A percentile compares a stretch with the other conserved stretches of the same genome.
phyloP scores from a whole-genome alignment of 768 basidiomycete species.

The Glaciozyma antarctica region DNA sequence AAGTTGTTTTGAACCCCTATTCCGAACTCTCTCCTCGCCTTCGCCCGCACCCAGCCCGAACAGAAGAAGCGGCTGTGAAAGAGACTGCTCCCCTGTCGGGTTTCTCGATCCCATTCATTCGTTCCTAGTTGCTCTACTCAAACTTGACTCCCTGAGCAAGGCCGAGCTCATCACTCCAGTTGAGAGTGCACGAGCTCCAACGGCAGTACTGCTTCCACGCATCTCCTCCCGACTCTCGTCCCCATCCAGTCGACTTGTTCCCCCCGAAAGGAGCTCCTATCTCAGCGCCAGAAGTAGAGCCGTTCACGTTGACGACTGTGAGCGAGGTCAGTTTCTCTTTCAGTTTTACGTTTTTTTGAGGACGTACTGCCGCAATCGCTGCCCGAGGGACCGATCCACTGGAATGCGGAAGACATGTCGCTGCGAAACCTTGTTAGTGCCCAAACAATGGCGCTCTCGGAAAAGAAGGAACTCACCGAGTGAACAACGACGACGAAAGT shows the following conservation, averaged over 20 bases:
- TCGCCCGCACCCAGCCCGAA: too few relatives aligned
- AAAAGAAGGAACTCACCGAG: conserved; percentile 40
- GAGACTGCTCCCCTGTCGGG: too few relatives aligned
- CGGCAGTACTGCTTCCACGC: conserved; percentile 63
- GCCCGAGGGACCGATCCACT: conserved; percentile 83
- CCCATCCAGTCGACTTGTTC: conserved; percentile 63
- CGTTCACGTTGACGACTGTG: conserved; percentile 49
- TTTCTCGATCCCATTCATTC: too few relatives aligned
- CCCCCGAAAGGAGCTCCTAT: conserved; percentile 83
- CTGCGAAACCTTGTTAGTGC: conserved; percentile 26
- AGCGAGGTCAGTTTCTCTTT: conserved; percentile 1
- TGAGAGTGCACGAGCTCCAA: conserved; percentile 76
- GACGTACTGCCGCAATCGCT: conserved; percentile 66
- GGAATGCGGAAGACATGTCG: conserved; percentile 70
- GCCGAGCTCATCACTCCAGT: conserved; percentile 79
- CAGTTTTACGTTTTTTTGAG: too few relatives aligned
- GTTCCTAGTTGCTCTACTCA: background rate
- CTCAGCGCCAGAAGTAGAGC: conserved; percentile 60
- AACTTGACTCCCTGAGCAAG: conserved; percentile 91
- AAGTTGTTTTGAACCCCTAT: too few relatives aligned
- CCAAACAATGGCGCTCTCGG: background rate
- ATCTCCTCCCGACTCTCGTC: conserved; percentile 91
- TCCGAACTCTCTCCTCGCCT: too few relatives aligned
- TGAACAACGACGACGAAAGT: conserved; percentile 86
- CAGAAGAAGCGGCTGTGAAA: too few relatives aligned